phyloP scores from a whole-genome alignment of 345 rosid species.

The Cardamine chenopodiifolia region DNA sequence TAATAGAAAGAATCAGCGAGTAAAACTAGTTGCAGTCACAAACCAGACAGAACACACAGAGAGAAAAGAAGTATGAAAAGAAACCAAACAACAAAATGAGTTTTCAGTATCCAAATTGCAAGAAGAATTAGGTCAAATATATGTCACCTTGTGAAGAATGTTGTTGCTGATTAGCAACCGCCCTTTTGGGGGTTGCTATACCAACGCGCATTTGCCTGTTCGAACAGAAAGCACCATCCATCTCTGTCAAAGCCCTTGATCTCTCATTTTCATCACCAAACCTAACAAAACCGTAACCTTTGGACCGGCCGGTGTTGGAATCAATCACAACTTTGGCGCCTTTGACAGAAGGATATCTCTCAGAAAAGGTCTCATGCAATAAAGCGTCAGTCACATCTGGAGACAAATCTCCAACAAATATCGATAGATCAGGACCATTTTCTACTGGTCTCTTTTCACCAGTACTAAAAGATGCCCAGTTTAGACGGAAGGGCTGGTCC shows the following conservation, averaged over 20 bases:
- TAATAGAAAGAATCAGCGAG: not conserved
- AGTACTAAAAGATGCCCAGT: conserved; percentile 91
- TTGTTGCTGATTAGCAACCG: conserved; percentile 78
- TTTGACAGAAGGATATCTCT: conserved; percentile 74
- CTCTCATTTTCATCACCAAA: conserved; percentile 91
- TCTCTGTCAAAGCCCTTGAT: conserved; percentile 84
- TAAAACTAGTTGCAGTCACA: not conserved
- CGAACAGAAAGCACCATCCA: conserved; percentile 88
- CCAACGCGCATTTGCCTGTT: conserved; percentile 90
- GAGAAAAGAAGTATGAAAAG: too few species aligned
- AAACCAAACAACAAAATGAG: too few species aligned
- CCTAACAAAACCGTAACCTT: conserved; percentile 98
- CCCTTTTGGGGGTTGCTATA: conserved; percentile 91
- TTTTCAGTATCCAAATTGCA: too few species aligned
- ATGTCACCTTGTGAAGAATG: conserved; percentile 81
- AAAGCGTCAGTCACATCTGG: conserved; percentile 85
- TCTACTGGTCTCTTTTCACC: conserved; percentile 75
- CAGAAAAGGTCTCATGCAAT: conserved; percentile 56
- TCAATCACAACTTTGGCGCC: conserved; percentile 94
- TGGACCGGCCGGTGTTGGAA: conserved; percentile 83
- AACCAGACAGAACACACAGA: not conserved
- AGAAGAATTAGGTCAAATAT: conserved; percentile 19
- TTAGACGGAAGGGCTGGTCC: conserved; percentile 87
- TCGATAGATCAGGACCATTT: conserved; percentile 73
- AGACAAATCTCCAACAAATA: conserved; percentile 95